These are phyloP conservation scores for Medicago arabica DNA, from an alignment of 306 rosid genomes.

Conservation along the genomic window DNA sequence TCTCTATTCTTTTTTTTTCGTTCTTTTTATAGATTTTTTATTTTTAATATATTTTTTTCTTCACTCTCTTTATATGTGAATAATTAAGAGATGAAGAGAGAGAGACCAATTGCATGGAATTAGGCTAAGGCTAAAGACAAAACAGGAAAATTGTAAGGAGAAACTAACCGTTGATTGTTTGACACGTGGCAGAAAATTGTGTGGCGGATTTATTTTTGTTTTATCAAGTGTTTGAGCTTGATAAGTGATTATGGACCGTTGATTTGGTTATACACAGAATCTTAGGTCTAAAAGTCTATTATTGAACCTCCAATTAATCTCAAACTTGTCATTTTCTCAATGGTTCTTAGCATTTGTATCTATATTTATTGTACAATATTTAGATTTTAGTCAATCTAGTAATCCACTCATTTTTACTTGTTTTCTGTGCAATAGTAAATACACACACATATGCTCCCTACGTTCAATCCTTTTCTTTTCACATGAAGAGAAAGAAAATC, in stretches of 20 bases:
- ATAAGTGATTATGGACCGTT: slow-evolving; percentile 24
- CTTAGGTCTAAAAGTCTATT: not conserved
- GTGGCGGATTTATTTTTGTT: slow-evolving; percentile 55
- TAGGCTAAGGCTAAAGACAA: slow-evolving; percentile 36
- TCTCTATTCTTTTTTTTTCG: slow-evolving; percentile 3
- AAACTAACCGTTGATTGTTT: slow-evolving; percentile 22
- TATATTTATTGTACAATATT: not conserved
- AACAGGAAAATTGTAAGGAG: not conserved
- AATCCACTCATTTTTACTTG: not conserved
- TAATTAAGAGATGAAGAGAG: not conserved
- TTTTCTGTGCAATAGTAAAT: not conserved
- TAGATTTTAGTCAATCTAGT: not conserved
- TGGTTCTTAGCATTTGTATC: slow-evolving; percentile 18
- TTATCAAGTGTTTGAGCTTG: slow-evolving; percentile 53
- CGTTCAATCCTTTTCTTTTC: not conserved
- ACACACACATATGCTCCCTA: not conserved
- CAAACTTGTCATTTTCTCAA: slow-evolving; percentile 34
- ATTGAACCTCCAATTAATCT: slow-evolving; percentile 11
- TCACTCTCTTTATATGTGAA: slow-evolving; percentile 29
- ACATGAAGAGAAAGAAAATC: not conserved
- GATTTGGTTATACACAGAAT: not conserved
- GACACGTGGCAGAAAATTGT: slow-evolving; percentile 56
- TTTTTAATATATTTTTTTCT: not conserved
- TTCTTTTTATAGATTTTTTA: not conserved
- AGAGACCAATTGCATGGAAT: slow-evolving; percentile 36